Conservation (phyloP, 164 flowering plant genomes). For the Magnolia changhungtana region DNA sequence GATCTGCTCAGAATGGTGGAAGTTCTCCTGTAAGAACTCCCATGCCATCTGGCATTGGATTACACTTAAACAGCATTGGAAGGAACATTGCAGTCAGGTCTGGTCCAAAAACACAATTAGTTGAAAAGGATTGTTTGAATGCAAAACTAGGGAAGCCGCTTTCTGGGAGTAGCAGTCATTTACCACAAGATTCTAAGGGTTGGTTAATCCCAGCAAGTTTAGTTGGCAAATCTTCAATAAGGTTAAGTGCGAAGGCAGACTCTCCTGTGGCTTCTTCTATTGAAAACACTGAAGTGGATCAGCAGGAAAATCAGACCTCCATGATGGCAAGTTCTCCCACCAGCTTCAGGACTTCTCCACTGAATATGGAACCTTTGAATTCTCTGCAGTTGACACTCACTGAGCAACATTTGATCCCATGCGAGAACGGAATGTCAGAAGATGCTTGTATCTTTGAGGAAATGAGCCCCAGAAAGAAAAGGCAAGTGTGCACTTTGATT, state of each 20-base stretch:
- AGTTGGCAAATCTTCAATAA: conserved; percentile 19
- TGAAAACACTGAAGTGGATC: conserved; percentile 15
- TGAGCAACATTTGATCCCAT: conserved; percentile 18
- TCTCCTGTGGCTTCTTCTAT: neutral
- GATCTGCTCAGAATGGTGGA: conserved; percentile 15
- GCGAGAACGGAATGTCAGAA: conserved; percentile 25
- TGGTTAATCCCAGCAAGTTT: conserved; percentile 13
- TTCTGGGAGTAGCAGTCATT: conserved; percentile 10
- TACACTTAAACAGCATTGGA: conserved; percentile 61
- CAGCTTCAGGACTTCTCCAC: conserved; percentile 18
- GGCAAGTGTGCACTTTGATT: conserved; percentile 26
- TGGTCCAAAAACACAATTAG: conserved; percentile 17
- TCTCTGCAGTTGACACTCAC: conserved; percentile 14
- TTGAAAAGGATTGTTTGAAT: conserved; percentile 15
- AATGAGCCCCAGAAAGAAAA: conserved; percentile 44
- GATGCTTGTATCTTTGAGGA: conserved; percentile 29
- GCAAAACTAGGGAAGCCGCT: conserved; percentile 16
- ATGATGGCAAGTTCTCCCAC: conserved; percentile 17
- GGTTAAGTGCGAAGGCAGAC: neutral
- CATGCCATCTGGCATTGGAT: conserved; percentile 57
- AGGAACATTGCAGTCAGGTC: conserved; percentile 26
- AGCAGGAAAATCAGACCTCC: conserved; percentile 16
- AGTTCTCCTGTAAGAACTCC: conserved; percentile 24
- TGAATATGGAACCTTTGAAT: conserved; percentile 10
- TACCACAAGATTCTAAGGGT: conserved; percentile 19